These are phyloP conservation scores for Dothidotthia symphoricarpi DNA, from an alignment of 2,329 filamentous ascomycete genomes.

Conservation along the genomic window DNA sequence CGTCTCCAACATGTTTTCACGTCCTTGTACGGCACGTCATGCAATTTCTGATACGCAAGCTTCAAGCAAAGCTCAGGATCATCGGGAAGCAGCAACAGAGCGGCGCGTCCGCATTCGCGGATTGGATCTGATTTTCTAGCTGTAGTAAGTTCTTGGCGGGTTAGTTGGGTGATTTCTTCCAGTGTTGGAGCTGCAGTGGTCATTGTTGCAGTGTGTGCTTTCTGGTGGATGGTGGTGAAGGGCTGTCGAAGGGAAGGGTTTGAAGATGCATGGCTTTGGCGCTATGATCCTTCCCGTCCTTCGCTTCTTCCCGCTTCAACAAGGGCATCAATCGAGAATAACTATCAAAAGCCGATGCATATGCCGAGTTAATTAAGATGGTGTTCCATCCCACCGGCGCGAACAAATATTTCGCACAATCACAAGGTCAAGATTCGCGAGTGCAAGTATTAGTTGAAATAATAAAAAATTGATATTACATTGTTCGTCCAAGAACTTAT, in stretches of 20 bases:
- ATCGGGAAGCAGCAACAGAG: constrained; percentile 37
- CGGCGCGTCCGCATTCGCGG: constrained; percentile 43
- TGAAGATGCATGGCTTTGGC: neutral
- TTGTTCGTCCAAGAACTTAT: too few relatives aligned
- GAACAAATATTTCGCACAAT: too few relatives aligned
- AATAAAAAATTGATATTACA: too few relatives aligned
- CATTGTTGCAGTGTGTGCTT: constrained; percentile 1
- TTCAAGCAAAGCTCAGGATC: constrained; percentile 54
- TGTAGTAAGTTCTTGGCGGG: constrained; percentile 23
- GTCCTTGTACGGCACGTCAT: constrained; percentile 66
- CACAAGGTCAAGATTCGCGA: too few relatives aligned
- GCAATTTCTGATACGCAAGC: constrained; percentile 65
- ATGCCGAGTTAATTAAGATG: too few relatives aligned
- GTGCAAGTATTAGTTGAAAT: too few relatives aligned
- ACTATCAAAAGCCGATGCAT: too few relatives aligned
- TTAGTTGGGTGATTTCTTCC: constrained; percentile 26
- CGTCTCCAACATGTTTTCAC: constrained; percentile 68
- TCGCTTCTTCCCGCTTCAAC: too few relatives aligned
- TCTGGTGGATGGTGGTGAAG: neutral
- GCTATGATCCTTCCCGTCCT: too few relatives aligned
- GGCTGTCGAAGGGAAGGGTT: neutral
- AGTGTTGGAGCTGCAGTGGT: constrained; percentile 19
- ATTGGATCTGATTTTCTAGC: constrained; percentile 30
- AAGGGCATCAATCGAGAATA: too few relatives aligned
- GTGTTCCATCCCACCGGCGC: too few relatives aligned